These are phyloP conservation scores for Diaporthe ilicicola DNA, from an alignment of 2,329 filamentous ascomycete species.

Conservation along the genomic window DNA sequence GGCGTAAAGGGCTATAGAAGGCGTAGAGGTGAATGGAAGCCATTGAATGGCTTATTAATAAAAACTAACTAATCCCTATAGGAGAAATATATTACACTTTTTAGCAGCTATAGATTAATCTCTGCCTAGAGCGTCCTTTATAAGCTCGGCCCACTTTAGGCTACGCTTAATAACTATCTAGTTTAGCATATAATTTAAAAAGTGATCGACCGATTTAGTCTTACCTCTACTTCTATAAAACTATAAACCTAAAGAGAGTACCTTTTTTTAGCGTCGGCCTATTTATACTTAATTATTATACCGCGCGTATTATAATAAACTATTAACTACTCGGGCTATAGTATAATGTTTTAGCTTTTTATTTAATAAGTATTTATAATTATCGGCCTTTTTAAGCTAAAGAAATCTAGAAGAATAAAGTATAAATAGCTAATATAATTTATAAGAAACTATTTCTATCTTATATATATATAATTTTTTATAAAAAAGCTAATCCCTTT, in stretches of 20 bases:
- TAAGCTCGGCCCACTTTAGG: too few species aligned
- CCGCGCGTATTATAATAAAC: conserved; percentile 30
- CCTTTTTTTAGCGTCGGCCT: not conserved
- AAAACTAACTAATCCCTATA: too few species aligned
- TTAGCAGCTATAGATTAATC: too few species aligned
- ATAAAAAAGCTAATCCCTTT: too few species aligned
- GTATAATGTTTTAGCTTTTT: conserved; percentile 29
- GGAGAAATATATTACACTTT: too few species aligned
- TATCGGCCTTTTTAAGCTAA: not conserved
- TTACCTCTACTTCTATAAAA: not conserved
- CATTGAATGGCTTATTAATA: too few species aligned
- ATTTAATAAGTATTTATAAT: conserved; percentile 14
- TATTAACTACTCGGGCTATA: conserved; percentile 29
- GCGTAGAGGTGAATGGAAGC: too few species aligned
- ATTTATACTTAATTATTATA: conserved; percentile 15
- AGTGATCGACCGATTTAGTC: not conserved
- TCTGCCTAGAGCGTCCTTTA: too few species aligned
- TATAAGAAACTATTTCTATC: conserved; percentile 29
- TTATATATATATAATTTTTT: conserved; percentile 21
- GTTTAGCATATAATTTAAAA: too few species aligned
- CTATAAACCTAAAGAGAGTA: not conserved
- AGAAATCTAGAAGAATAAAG: conserved; percentile 19
- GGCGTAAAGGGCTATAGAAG: too few species aligned
- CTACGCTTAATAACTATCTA: too few species aligned
- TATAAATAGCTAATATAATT: conserved; percentile 27